These are phyloP conservation scores for Fusarium sambucinum DNA, from an alignment of 2,329 filamentous ascomycete species.

Conservation along the genomic window DNA sequence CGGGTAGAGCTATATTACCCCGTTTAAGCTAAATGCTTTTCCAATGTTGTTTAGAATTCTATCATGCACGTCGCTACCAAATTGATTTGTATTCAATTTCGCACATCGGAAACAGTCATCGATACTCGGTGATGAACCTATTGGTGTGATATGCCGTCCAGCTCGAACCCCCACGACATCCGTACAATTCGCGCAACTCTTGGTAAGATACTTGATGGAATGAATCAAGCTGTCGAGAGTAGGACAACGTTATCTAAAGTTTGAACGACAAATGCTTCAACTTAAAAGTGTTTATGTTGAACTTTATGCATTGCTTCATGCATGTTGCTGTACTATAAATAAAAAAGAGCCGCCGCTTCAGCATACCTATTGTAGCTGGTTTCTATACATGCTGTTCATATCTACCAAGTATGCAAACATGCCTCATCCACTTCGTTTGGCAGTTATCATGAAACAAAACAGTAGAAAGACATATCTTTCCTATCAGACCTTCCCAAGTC, in stretches of 20 bases:
- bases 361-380: slow-evolving; percentile 12
- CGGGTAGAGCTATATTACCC: neutral
- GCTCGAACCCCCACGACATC: neutral
- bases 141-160: neutral
- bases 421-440: slow-evolving; percentile 6
- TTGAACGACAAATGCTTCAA: neutral
- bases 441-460: slow-evolving; percentile 12
- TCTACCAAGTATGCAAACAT: slow-evolving; percentile 6
- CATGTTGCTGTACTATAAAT: slow-evolving; percentile 14
- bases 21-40: neutral
- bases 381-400: slow-evolving; percentile 17
- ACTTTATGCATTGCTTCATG: slow-evolving; percentile 8
- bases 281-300: neutral
- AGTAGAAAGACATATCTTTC: neutral
- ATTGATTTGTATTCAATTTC: neutral
- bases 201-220: neutral
- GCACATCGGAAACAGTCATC: neutral
- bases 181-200: too few species aligned
- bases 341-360: slow-evolving; percentile 15
- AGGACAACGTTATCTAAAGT: neutral
- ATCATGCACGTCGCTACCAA: slow-evolving; percentile 7
- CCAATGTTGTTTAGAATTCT: slow-evolving; percentile 23
- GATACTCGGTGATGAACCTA: neutral
- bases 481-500: neutral
- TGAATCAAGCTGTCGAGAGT: neutral